These are phyloP conservation scores for Toxoplasma gondii DNA, from an alignment of 169 alveolate species.

Conservation along the genomic window DNA sequence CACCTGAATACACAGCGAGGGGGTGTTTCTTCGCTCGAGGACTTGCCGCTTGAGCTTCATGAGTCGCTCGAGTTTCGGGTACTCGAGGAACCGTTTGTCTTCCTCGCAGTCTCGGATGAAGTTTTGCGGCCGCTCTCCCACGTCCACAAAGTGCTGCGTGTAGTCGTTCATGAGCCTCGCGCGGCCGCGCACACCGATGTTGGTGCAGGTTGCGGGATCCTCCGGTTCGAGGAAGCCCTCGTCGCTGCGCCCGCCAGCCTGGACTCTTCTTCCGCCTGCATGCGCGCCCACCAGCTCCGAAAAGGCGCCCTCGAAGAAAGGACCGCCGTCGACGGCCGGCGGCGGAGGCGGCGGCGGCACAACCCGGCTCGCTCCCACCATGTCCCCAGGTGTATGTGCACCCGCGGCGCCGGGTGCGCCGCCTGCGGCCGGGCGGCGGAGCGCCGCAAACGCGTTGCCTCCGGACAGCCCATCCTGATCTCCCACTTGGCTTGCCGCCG, in stretches of 20 bases:
- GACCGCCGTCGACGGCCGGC: neutral
- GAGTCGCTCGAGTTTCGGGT: constrained; percentile 88
- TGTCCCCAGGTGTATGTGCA: neutral
- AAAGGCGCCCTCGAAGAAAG: neutral
- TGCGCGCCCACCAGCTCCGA: too few species aligned
- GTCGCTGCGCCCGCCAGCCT: neutral
- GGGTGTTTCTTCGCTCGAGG: constrained; percentile 87
- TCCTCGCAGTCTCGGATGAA: constrained; percentile 88
- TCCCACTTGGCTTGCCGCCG: neutral
- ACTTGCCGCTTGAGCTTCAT: constrained; percentile 87
- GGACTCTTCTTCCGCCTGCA: neutral
- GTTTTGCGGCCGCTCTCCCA: constrained; percentile 93
- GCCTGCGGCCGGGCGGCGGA: neutral
- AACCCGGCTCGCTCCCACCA: neutral
- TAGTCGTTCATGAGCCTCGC: constrained; percentile 85
- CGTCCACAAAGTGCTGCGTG: constrained; percentile 89
- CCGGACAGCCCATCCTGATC: neutral
- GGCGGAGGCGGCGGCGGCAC: neutral
- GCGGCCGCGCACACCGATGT: constrained; percentile 71
- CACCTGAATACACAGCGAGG: constrained; percentile 87
- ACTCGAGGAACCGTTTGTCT: constrained; percentile 60
- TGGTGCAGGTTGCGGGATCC: neutral
- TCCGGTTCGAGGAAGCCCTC: neutral
- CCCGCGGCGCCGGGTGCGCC: neutral
- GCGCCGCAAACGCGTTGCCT: neutral